Evolutionary conservation across 2,329 filamentous ascomycete species (phyloP).

Genomic region (Diplocarpon rosae): DNA sequence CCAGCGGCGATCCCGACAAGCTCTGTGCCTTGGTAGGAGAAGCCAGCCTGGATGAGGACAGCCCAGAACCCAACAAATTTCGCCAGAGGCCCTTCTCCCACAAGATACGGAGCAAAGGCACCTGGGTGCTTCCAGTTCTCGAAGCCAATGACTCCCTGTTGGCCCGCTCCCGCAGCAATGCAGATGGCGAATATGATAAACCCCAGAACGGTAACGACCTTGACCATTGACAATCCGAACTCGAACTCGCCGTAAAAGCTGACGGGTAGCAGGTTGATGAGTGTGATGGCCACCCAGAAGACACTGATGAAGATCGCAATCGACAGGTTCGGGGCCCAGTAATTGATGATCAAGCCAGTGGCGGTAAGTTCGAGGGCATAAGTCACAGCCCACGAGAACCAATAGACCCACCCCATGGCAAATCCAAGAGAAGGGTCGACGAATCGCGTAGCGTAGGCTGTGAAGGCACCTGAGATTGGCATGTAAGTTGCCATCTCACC

Average conservation of each 20-base stretch:
- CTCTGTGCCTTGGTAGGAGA: slow-evolving; percentile 63
- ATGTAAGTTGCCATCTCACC: slow-evolving; percentile 70
- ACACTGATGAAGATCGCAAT: slow-evolving; percentile 63
- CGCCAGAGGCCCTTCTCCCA: slow-evolving; percentile 35
- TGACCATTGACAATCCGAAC: slow-evolving; percentile 68
- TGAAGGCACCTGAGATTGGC: slow-evolving; percentile 67
- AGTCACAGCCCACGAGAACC: slow-evolving; percentile 67
- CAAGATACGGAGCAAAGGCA: slow-evolving; percentile 51
- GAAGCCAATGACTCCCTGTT: slow-evolving; percentile 64
- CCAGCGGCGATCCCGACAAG: slow-evolving; percentile 70
- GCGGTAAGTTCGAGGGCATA: slow-evolving; percentile 64
- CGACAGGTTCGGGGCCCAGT: slow-evolving; percentile 52
- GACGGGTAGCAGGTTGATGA: slow-evolving; percentile 60
- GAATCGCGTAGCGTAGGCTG: slow-evolving; percentile 64
- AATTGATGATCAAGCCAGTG: slow-evolving; percentile 64
- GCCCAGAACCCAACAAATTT: slow-evolving; percentile 62
- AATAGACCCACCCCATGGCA: slow-evolving; percentile 75
- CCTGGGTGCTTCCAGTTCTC: slow-evolving; percentile 59
- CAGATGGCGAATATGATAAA: slow-evolving; percentile 70
- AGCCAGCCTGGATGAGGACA: slow-evolving; percentile 56
- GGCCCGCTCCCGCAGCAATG: slow-evolving; percentile 59
- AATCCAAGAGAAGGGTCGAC: slow-evolving; percentile 64
- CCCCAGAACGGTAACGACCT: slow-evolving; percentile 62
- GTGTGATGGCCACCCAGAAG: slow-evolving; percentile 61
- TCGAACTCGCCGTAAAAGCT: slow-evolving; percentile 67